Conservation (phyloP, 83 land plant species). For the Picea engelmannii region DNA sequence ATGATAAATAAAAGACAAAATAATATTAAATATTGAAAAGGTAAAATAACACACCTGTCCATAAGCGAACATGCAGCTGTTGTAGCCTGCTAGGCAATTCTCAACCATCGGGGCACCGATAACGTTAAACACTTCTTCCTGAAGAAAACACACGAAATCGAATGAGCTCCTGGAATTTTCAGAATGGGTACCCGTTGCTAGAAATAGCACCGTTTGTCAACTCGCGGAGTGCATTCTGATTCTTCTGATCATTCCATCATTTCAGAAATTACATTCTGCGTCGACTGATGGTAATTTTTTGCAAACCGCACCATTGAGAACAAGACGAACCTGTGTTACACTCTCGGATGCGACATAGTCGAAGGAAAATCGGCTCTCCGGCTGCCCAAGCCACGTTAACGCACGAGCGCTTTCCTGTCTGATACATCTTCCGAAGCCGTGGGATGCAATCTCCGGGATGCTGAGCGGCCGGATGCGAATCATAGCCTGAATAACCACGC, state of each 20-base stretch:
- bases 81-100: slow-evolving; percentile 59
- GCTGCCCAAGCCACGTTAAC: slow-evolving; percentile 24
- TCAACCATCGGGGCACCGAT: slow-evolving; percentile 64
- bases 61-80: slow-evolving; percentile 70
- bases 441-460: neutral
- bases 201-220: neutral
- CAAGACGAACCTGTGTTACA: slow-evolving; percentile 16
- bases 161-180: neutral
- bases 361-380: slow-evolving; percentile 23
- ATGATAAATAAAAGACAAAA: no score
- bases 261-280: no score
- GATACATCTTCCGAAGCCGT: no score
- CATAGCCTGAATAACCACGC: neutral
- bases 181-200: no score
- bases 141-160: slow-evolving; percentile 1
- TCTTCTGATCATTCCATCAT: no score
- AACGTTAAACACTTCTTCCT: slow-evolving; percentile 54
- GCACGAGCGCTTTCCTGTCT: neutral
- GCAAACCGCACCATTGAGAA: neutral
- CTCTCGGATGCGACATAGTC: slow-evolving; percentile 26
- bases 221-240: neutral
- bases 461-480: neutral
- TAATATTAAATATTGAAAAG: no score
- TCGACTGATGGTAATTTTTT: no score
- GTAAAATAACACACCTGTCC: slow-evolving; percentile 38